A percentile compares a stretch with the other conserved stretches of the same genome.
phyloP scores from a whole-genome alignment of 164 flowering plant species.

The Liriodendron chinense region DNA sequence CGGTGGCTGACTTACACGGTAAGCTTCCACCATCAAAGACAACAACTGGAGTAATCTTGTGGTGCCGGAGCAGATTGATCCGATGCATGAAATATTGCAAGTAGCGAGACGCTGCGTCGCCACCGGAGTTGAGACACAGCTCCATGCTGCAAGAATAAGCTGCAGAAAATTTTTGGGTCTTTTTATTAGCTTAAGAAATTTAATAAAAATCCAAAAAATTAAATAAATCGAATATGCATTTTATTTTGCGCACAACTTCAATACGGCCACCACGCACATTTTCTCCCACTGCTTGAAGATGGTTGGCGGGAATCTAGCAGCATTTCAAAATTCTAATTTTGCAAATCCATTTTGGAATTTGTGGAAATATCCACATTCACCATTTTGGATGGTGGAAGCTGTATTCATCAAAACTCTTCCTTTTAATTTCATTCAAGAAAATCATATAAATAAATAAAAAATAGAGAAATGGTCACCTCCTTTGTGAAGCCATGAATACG shows the following conservation, averaged over 20 bases:
- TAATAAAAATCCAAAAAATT: not conserved
- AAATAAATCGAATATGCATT: not conserved
- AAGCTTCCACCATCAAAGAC: constrained; percentile 78
- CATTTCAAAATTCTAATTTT: not conserved
- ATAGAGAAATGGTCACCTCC: constrained; percentile 50
- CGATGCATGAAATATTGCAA: constrained; percentile 81
- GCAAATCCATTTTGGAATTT: not conserved
- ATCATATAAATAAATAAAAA: no score
- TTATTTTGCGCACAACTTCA: no score
- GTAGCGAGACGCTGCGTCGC: constrained; percentile 48
- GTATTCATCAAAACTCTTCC: not conserved
- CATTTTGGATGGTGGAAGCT: not conserved
- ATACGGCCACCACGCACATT: not conserved
- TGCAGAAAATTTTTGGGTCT: constrained; percentile 16
- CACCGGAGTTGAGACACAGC: constrained; percentile 46
- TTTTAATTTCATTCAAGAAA: not conserved
- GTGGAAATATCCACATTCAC: not conserved
- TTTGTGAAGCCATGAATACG: constrained; percentile 92
- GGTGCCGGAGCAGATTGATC: constrained; percentile 64
- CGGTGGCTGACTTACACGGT: constrained; percentile 67
- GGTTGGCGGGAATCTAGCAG: not conserved
- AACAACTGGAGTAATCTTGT: constrained; percentile 70
- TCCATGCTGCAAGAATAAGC: constrained; percentile 96
- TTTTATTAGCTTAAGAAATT: not conserved
- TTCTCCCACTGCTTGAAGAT: not conserved